Evolutionary conservation across 768 basidiomycete genomes (phyloP), one percentile per base, ranked within the genome.

Genomic region (Lactarius hatsudake): DNA sequence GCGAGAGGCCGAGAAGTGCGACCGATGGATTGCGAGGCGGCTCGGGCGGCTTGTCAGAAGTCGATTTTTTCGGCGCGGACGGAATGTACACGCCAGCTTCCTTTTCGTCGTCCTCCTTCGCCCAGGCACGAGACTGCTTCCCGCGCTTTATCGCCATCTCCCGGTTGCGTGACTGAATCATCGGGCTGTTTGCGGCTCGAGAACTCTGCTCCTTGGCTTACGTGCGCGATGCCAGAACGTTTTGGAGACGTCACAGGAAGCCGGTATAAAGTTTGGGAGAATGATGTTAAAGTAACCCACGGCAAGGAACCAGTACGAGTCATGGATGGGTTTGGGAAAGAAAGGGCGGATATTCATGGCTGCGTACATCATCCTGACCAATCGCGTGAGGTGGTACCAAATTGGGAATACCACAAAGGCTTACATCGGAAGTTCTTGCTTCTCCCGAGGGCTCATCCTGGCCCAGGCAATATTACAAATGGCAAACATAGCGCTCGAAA

Each of bases 211-310:
- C 76, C 73, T 90, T 91, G 17, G 89, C 89, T 42, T 76, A 20
- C 82, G 84, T 17, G 91, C 89, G 62, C 91, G 85, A 67, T 86
- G 86, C 91, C 91, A 94, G 75, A 94, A 90, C 0, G 80, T 82
- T 34, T 78, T 72, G 32, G 81, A 69, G 32, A 64, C 61, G 4
- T 70, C 68, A 10, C 72, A 71, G 30, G 78, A 78, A 17, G 71
- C 63, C n/a, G 89, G 87, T 30, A 90, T 72, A 77, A 93, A 91
- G 23, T 82, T 79, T 0, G 93, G 91, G 9, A 95, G 85, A 63
- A 93, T 78, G 71, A 95, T 81, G 76, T 93, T 93, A 81, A 89
- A 91, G 77, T 90, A 91, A 5, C 88, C 87, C 64, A 91, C 85
- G n/a, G 88, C 85, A 40, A 93, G 81, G 79, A 87, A 91, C 87